These are phyloP conservation scores for Silene latifolia DNA, from an alignment of 148 eudicot genomes.

Conservation along the genomic window DNA sequence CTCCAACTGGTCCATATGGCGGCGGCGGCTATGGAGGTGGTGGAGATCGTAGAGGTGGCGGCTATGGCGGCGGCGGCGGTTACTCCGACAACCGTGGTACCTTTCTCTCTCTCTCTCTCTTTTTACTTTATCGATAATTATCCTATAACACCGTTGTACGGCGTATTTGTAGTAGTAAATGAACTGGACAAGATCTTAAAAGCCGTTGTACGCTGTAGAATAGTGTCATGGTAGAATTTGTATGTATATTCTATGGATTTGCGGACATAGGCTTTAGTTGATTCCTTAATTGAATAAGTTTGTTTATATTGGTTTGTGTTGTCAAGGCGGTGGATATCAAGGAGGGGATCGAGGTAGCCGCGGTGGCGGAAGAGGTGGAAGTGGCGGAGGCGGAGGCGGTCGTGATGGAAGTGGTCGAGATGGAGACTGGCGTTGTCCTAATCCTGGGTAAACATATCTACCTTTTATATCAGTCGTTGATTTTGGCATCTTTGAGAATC, in stretches of 20 bases:
- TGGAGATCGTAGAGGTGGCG: constrained; percentile 26
- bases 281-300: background rate
- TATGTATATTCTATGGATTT: background rate
- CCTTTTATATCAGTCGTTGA: background rate
- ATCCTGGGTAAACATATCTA: constrained; percentile 50
- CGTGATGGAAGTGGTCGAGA: constrained; percentile 82
- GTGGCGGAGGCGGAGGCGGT: constrained; percentile 45
- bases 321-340: constrained; percentile 51
- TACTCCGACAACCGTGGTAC: constrained; percentile 42
- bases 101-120: background rate
- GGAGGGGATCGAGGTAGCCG: constrained; percentile 53
- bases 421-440: constrained; percentile 96
- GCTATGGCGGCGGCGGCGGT: constrained; percentile 40
- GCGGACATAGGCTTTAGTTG: background rate
- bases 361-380: constrained; percentile 33
- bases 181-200: too few species aligned
- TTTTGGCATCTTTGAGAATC: background rate
- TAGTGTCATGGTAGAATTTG: too few species aligned
- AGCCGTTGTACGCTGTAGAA: too few species aligned
- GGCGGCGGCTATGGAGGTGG: constrained; percentile 29
- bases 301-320: background rate
- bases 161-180: too few species aligned
- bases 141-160: too few species aligned
- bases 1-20: constrained; percentile 36
- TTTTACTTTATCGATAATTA: background rate